Evolutionary conservation across 2,329 filamentous ascomycete species (phyloP).

Genomic region (Trichophyton verrucosum): DNA sequence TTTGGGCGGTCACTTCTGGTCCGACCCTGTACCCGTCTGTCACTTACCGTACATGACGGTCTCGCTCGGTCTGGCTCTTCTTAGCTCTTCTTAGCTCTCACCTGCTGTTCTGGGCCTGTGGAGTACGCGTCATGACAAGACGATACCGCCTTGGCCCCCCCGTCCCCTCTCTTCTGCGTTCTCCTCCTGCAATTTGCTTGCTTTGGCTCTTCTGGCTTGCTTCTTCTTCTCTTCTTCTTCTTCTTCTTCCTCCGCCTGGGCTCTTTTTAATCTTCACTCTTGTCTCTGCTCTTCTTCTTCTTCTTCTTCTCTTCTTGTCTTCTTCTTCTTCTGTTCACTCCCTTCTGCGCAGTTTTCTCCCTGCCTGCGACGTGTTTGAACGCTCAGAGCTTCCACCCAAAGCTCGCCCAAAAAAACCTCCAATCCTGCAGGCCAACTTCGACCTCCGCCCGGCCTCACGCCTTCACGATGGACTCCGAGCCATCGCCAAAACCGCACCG

Average conservation of each 20-base stretch:
- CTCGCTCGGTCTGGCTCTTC: no score
- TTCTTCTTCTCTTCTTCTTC: no score
- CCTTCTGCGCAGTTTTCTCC: background rate
- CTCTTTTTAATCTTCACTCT: background rate
- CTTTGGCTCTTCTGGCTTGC: background rate
- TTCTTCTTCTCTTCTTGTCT: background rate
- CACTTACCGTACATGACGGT: slow-evolving; percentile 1
- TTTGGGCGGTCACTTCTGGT: background rate
- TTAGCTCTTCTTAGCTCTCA: no score
- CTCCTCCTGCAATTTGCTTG: slow-evolving; percentile 1
- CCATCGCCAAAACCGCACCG: background rate
- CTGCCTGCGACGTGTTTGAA: background rate
- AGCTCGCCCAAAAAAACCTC: background rate
- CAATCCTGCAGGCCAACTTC: background rate
- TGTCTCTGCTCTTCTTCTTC: background rate
- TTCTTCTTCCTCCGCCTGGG: background rate
- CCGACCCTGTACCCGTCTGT: background rate
- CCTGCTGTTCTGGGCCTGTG: background rate
- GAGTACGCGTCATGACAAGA: background rate
- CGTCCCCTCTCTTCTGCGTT: no score
- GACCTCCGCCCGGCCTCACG: background rate
- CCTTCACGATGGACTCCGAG: background rate
- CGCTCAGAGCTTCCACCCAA: no score
- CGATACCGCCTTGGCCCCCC: background rate
- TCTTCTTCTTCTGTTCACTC: background rate